Base-by-base conservation (phyloP, 2,329 filamentous ascomycete genomes). In the Calycina herbarum region DNA sequence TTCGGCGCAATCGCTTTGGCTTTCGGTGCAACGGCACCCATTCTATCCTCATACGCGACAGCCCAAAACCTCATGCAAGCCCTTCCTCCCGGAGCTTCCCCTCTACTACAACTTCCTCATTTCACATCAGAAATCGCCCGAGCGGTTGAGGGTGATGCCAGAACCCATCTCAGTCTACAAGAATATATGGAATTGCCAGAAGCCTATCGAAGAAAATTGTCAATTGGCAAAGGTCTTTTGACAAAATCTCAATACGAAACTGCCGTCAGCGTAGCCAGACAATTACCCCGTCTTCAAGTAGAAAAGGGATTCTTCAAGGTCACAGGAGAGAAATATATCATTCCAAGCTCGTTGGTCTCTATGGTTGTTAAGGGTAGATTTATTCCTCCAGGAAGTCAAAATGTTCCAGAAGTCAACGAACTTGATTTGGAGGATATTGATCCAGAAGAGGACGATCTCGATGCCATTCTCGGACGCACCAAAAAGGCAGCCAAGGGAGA, bases 231-330 rank as follows among this genome's bases (percentile, higher is more conserved):
- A 64, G 84, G 82, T 51, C 88, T 94, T 51, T 81, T 99, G 45
- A 89, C 85, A 4, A 89, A 93, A 71, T 79, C 86, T 67, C 87
- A 97, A 77, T 97, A 97, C 79, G 82, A 86, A 69, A 85, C 89
- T 54, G 91, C 90, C 45, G 83, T 97, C 67, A 79, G 80, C 58
- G 90, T 97, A 35, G 94, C 93, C 33, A 87, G 88, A 72, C 92
- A 97, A 79, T 84, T 99, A 33, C 95, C 95, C 1, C 86, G 88
- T 69, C 83, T 99, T 64, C 86, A 91, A 65, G 88, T 99, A 11
- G 92, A 93, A 75, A 96, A 93, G 80, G 92, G 93, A 7, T 99
- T 97, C 80, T 99, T 99, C 87, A 99, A 99, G 83, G 96, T 99
- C 57, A 89, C 93, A 62, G 95, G 95, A 76, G 96, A 99, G 80